phyloP scores from a whole-genome alignment of 2,329 filamentous ascomycete genomes.

The Chalara sp. region DNA sequence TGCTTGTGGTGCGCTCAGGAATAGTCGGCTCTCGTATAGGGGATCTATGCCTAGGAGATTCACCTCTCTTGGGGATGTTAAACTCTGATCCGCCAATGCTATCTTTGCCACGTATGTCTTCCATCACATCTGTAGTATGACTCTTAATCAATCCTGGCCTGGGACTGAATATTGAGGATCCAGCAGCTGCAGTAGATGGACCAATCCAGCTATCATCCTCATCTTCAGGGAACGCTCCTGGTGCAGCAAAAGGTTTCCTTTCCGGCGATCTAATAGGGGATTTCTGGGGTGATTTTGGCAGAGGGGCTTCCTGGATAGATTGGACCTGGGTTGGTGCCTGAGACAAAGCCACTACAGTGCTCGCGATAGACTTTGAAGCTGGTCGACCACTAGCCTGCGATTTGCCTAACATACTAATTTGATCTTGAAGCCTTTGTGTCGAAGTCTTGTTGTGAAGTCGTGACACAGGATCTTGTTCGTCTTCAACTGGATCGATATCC shows the following conservation, averaged over 20 bases:
- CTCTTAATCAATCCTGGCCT: conserved; percentile 53
- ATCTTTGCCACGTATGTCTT: conserved; percentile 43
- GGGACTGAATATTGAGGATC: conserved; percentile 33
- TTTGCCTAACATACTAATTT: conserved; percentile 70
- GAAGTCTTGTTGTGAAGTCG: conserved; percentile 76
- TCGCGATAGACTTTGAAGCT: conserved; percentile 26
- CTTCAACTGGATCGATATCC: conserved; percentile 30
- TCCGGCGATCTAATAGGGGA: conserved; percentile 12
- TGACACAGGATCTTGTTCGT: conserved; percentile 36
- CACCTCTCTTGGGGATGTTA: conserved; percentile 34
- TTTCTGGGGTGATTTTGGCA: conserved; percentile 11
- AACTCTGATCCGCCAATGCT: conserved; percentile 43
- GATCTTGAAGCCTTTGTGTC: conserved; percentile 88
- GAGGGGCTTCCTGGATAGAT: conserved; percentile 8
- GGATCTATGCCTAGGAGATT: conserved; percentile 26
- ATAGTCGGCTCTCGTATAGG: conserved; percentile 22
- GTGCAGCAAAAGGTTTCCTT: conserved; percentile 30
- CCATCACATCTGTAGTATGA: conserved; percentile 55
- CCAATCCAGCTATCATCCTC: conserved; percentile 58
- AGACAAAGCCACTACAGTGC: conserved; percentile 10
- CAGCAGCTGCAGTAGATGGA: conserved; percentile 33
- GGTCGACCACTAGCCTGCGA: conserved; percentile 31
- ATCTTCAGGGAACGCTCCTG: conserved; percentile 54
- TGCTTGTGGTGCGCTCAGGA: conserved; percentile 24
- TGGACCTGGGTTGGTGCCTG: conserved; percentile 15